phyloP scores from a whole-genome alignment of 2,329 filamentous ascomycete genomes.

The Aspergillus persii region DNA sequence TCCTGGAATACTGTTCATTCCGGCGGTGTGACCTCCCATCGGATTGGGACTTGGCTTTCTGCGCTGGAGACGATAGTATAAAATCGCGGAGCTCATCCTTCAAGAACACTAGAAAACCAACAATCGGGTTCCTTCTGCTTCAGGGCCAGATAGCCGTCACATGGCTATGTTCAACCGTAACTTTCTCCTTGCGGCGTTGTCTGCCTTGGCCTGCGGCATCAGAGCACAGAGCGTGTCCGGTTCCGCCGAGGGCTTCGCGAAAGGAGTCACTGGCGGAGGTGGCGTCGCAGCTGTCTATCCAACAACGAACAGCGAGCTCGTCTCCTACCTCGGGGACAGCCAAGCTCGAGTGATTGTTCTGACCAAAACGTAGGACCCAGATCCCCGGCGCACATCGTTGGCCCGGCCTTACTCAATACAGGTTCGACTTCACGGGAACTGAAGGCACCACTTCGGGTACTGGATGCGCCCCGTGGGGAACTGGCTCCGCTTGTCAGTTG shows the following conservation, averaged over 20 bases:
- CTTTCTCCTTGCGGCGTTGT: not conserved
- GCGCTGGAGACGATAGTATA: not conserved
- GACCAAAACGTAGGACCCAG: conserved; percentile 14
- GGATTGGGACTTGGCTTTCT: not conserved
- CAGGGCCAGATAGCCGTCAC: not conserved
- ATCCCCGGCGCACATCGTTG: no score
- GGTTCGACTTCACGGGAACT: conserved; percentile 19
- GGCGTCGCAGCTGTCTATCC: conserved; percentile 56
- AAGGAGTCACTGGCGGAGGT: conserved; percentile 61
- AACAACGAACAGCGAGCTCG: conserved; percentile 54
- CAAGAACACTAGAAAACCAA: not conserved
- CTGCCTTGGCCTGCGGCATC: not conserved
- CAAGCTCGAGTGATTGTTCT: conserved; percentile 56
- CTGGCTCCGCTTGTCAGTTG: conserved; percentile 53
- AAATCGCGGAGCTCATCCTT: not conserved
- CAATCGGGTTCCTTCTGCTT: not conserved
- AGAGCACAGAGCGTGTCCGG: conserved; percentile 10
- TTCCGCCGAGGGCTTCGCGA: conserved; percentile 48
- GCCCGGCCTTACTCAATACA: not conserved
- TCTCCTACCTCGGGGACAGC: conserved; percentile 57
- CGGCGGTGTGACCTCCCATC: not conserved
- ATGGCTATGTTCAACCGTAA: not conserved
- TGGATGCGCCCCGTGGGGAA: conserved; percentile 61
- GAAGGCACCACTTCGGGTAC: conserved; percentile 45
- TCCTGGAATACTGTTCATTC: not conserved